Conservation (phyloP, 805 yeast species). For the Starmerella bombicola region DNA sequence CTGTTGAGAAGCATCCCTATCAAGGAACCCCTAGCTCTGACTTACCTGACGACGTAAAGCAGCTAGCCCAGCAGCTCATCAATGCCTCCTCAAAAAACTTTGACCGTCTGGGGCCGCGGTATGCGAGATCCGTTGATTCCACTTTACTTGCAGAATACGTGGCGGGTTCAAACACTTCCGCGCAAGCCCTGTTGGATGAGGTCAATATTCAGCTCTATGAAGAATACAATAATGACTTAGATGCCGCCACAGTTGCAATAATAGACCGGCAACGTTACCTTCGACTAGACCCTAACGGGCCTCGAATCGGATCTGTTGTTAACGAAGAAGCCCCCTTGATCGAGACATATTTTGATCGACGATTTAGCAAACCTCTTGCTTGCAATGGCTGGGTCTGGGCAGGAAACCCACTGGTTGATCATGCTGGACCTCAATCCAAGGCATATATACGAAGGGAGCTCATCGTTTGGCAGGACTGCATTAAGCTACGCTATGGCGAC, state of each 20-base stretch:
- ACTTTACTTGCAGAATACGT: slow-evolving; percentile 43
- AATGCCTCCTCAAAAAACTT: slow-evolving; percentile 32
- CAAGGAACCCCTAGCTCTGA: slow-evolving; percentile 38
- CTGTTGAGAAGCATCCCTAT: slow-evolving; percentile 21
- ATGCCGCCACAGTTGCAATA: slow-evolving; percentile 53
- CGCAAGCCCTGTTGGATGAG: slow-evolving; percentile 50
- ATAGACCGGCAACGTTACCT: slow-evolving; percentile 63
- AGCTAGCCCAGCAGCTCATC: slow-evolving; percentile 36
- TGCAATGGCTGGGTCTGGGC: slow-evolving; percentile 99
- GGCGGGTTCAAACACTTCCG: slow-evolving; percentile 24
- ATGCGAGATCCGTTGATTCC: slow-evolving; percentile 42
- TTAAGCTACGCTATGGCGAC: slow-evolving; percentile 75
- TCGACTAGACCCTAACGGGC: slow-evolving; percentile 72
- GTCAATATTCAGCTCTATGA: slow-evolving; percentile 61
- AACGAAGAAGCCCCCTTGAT: slow-evolving; percentile 48
- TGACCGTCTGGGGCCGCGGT: slow-evolving; percentile 40
- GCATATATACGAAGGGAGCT: slow-evolving; percentile 86
- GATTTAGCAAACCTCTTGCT: slow-evolving; percentile 42
- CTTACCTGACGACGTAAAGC: slow-evolving; percentile 26
- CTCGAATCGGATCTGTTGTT: slow-evolving; percentile 52
- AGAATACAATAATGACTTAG: slow-evolving; percentile 62
- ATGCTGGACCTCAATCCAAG: slow-evolving; percentile 67
- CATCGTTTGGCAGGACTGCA: slow-evolving; percentile 96
- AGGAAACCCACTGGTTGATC: slow-evolving; percentile 85
- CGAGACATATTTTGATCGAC: slow-evolving; percentile 78